Evolutionary conservation across 2,329 filamentous ascomycete species (phyloP).

Genomic region (Aspergillus flavus): DNA sequence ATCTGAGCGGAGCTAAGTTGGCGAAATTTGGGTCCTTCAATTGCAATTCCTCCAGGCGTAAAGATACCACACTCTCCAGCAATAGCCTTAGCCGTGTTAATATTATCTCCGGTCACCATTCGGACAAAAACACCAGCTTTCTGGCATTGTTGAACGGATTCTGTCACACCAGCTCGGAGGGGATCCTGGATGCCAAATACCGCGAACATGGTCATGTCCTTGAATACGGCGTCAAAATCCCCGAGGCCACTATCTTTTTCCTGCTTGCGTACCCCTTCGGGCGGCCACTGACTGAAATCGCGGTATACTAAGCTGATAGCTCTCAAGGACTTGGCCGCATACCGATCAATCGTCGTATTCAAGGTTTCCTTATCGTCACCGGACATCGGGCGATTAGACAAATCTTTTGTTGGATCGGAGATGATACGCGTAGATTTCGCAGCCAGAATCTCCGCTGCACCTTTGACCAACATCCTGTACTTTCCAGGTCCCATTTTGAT

Average conservation of each 20-base stretch:
- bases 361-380: constrained; percentile 61
- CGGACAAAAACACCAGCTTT: constrained; percentile 76
- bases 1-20: constrained; percentile 69
- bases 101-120: constrained; percentile 86
- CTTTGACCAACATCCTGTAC: constrained; percentile 60
- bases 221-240: constrained; percentile 68
- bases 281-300: constrained; percentile 85
- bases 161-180: constrained; percentile 71
- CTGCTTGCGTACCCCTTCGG: constrained; percentile 58
- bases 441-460: constrained; percentile 55
- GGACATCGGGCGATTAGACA: constrained; percentile 56
- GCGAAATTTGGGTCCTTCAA: constrained; percentile 78
- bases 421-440: constrained; percentile 55
- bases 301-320: constrained; percentile 84
- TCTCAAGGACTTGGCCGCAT: constrained; percentile 77
- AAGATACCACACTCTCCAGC: constrained; percentile 78
- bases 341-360: constrained; percentile 70
- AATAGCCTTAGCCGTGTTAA: constrained; percentile 76
- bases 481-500: constrained; percentile 57
- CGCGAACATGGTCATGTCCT: constrained; percentile 67
- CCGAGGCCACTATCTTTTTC: constrained; percentile 64
- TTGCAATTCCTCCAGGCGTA: constrained; percentile 66
- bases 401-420: constrained; percentile 61
- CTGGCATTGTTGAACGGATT: constrained; percentile 73
- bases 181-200: constrained; percentile 83